Evolutionary conservation across 2,329 filamentous ascomycete species (phyloP).

Genomic region (Dothideomycetes sp.): DNA sequence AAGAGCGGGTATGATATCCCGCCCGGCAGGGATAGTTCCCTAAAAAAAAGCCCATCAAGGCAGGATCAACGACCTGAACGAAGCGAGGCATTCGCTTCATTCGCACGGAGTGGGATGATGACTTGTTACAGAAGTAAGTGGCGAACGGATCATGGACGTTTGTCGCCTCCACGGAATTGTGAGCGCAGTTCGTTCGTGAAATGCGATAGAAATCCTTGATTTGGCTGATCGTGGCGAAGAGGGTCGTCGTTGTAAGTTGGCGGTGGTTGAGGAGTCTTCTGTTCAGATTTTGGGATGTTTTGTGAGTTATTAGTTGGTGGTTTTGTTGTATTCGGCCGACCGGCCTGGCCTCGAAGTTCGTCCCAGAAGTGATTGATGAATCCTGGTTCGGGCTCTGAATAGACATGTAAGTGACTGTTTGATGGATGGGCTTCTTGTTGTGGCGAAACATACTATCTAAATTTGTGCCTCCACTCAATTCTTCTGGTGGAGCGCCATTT

Average conservation of each 20-base stretch:
- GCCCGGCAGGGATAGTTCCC: too few species aligned
- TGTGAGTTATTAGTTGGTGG: too few species aligned
- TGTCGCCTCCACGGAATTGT: conserved; percentile 31
- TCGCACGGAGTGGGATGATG: conserved; percentile 16
- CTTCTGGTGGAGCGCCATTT: conserved; percentile 40
- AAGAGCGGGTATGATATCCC: too few species aligned
- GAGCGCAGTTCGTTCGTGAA: conserved; percentile 43
- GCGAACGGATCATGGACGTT: conserved; percentile 20
- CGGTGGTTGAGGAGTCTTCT: not conserved
- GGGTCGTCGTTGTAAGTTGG: not conserved
- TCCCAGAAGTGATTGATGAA: conserved; percentile 45
- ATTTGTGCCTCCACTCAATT: conserved; percentile 41
- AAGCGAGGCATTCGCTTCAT: too few species aligned
- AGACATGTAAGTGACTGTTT: too few species aligned
- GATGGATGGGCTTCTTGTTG: too few species aligned
- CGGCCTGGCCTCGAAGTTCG: conserved; percentile 40
- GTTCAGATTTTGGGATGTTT: not conserved
- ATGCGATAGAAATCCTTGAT: conserved; percentile 34
- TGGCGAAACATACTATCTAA: conserved; percentile 29
- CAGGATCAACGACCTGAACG: too few species aligned
- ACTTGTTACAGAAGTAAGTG: conserved; percentile 25
- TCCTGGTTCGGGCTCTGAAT: conserved; percentile 21
- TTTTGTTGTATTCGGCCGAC: not conserved
- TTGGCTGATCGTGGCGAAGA: not conserved
- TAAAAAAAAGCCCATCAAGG: too few species aligned